Conservation (phyloP, 73 alveolate species). For the Vitrella brassicaformis region DNA sequence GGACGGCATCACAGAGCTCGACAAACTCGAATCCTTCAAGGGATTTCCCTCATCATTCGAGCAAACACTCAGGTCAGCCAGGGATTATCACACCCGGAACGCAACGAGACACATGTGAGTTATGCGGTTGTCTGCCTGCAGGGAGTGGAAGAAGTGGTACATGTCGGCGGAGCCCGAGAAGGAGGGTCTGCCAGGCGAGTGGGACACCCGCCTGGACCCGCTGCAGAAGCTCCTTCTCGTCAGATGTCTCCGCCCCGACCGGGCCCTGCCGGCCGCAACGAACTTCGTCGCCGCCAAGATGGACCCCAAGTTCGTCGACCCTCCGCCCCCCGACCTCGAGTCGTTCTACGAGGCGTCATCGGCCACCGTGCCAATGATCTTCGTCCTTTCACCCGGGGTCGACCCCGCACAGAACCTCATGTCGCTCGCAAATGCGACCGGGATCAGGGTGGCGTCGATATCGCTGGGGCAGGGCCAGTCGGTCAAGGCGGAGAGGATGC, state of each 20-base stretch:
- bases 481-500: conserved; percentile 52
- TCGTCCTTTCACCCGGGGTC: conserved; percentile 93
- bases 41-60: conserved; percentile 35
- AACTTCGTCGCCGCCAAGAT: conserved; percentile 76
- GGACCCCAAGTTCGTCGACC: conserved; percentile 87
- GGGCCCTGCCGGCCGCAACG: conserved; percentile 86
- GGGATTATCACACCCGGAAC: no score
- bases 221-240: conserved; percentile 69
- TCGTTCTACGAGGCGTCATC: conserved; percentile 73
- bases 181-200: conserved; percentile 95
- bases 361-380: conserved; percentile 80
- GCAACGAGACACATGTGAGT: conserved; percentile 21
- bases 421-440: conserved; percentile 41
- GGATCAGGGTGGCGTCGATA: conserved; percentile 10
- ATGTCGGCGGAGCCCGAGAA: conserved; percentile 85
- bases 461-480: conserved; percentile 87
- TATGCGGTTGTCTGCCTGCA: conserved; percentile 80
- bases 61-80: conserved; percentile 22
- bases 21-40: conserved; percentile 31
- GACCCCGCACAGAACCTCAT: conserved; percentile 85
- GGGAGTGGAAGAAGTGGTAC: conserved; percentile 98
- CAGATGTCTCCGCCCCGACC: conserved; percentile 95
- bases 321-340: conserved; percentile 81
- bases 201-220: conserved; percentile 92
- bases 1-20: conserved; percentile 82